Conservation (phyloP, 257 asterid species). For the Avicennia marina region DNA sequence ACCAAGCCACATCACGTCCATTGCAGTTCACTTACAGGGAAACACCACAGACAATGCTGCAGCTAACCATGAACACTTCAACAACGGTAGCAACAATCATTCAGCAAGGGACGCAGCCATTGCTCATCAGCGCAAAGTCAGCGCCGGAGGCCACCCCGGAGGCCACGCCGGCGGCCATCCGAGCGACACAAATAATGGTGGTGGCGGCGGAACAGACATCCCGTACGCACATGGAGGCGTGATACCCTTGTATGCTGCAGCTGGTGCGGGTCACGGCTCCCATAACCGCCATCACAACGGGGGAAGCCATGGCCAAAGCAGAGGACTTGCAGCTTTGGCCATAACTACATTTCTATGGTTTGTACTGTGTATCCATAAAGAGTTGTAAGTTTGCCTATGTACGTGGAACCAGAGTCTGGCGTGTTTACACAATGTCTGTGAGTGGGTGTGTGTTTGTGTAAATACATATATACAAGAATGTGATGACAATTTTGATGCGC, state of each 20-base stretch:
- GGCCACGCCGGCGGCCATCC: too few species aligned
- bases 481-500: not conserved
- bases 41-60: not conserved
- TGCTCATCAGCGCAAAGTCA: conserved; percentile 7
- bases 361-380: not conserved
- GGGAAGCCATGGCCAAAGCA: conserved; percentile 14
- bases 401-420: not conserved
- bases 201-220: conserved; percentile 18
- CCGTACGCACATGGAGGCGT: conserved; percentile 33
- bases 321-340: conserved; percentile 8
- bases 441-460: too few species aligned
- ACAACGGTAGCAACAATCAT: not conserved
- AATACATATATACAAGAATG: not conserved
- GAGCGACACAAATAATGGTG: too few species aligned
- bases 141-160: too few species aligned
- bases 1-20: not conserved
- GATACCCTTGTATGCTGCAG: conserved; percentile 31
- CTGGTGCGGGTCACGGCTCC: conserved; percentile 38
- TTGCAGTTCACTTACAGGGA: conserved; percentile 2
- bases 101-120: not conserved
- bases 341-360: conserved; percentile 20
- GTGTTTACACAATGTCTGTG: too few species aligned
- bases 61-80: not conserved
- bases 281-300: conserved; percentile 27
- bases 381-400: not conserved